Evolutionary conservation across 2,329 filamentous ascomycete species (phyloP).

Genomic region (Graphilbum fragrans): DNA sequence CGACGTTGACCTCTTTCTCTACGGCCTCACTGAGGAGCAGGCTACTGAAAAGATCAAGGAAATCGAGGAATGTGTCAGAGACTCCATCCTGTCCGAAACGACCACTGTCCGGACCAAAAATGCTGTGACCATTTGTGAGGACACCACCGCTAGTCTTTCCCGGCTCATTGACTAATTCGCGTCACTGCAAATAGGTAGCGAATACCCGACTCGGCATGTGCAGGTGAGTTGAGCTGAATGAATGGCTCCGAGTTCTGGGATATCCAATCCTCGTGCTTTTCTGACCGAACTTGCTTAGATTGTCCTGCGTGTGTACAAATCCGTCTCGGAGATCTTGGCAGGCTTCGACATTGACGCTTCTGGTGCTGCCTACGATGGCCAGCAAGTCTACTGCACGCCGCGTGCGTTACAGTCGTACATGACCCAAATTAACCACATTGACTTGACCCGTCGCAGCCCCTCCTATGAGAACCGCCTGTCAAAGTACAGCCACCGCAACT

Average conservation of each 20-base stretch:
- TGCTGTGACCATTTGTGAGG: constrained; percentile 61
- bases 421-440: constrained; percentile 71
- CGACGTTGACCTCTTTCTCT: constrained; percentile 79
- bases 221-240: constrained; percentile 28
- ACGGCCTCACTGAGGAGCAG: constrained; percentile 64
- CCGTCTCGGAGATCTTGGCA: constrained; percentile 70
- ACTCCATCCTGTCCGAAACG: constrained; percentile 70
- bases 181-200: constrained; percentile 37
- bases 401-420: constrained; percentile 68
- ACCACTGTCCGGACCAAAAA: constrained; percentile 80
- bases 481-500: constrained; percentile 75
- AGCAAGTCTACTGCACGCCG: constrained; percentile 67
- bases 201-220: constrained; percentile 73
- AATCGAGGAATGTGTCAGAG: constrained; percentile 63
- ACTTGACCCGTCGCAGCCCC: constrained; percentile 66
- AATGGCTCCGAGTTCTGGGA: not conserved
- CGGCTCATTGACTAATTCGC: not conserved
- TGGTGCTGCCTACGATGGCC: constrained; percentile 68
- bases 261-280: not conserved
- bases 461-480: constrained; percentile 81
- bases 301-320: constrained; percentile 75
- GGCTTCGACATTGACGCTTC: constrained; percentile 84
- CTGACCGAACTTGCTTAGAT: constrained; percentile 38
- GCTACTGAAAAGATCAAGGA: constrained; percentile 74
- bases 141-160: constrained; percentile 1